A percentile compares a stretch with the other conserved stretches of the same genome.
Conservation (phyloP, 495 filamentous ascomycete genomes). For the Acidiella bohemica region DNA sequence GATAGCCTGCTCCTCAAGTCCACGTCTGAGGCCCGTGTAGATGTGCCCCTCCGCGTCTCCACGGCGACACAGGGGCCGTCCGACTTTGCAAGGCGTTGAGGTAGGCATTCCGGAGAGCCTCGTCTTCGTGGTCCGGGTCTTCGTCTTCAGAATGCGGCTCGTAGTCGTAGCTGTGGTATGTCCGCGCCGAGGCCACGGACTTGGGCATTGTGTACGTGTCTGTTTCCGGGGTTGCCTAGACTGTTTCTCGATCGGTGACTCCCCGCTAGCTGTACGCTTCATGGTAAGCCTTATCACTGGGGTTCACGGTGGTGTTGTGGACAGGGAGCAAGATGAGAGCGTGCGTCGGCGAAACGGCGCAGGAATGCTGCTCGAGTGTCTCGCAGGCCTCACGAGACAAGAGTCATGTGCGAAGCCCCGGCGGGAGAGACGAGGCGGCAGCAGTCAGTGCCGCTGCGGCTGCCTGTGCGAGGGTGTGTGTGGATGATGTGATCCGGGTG, state of each 20-base stretch:
- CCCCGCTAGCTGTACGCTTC: slow-evolving; percentile 4
- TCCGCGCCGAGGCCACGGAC: slow-evolving; percentile 9
- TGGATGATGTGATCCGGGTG: too few relatives aligned
- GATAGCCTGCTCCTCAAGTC: slow-evolving; percentile 21
- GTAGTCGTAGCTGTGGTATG: slow-evolving; percentile 12
- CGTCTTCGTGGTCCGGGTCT: slow-evolving; percentile 3
- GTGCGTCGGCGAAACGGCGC: too few relatives aligned
- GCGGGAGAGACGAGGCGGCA: too few relatives aligned
- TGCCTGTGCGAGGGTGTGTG: too few relatives aligned
- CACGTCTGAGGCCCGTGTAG: slow-evolving; percentile 21
- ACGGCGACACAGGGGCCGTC: slow-evolving; percentile 17
- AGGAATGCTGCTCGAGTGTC: too few relatives aligned
- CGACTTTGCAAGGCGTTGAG: slow-evolving; percentile 7
- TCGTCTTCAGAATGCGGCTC: slow-evolving; percentile 3
- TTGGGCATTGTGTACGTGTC: slow-evolving; percentile 14
- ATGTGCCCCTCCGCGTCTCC: slow-evolving; percentile 11
- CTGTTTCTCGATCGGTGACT: too few relatives aligned
- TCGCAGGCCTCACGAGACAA: too few relatives aligned
- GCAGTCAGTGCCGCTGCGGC: too few relatives aligned
- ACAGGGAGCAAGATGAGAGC: too few relatives aligned
- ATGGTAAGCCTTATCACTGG: slow-evolving; percentile 7
- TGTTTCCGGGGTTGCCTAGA: too few relatives aligned
- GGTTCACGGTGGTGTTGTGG: too few relatives aligned
- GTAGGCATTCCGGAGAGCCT: slow-evolving; percentile 7
- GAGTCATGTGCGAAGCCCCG: too few relatives aligned